Evolutionary conservation across 305 asterid genomes (phyloP), one percentile per base, ranked within the genome.

Genomic region (Fraxinus sp.): DNA sequence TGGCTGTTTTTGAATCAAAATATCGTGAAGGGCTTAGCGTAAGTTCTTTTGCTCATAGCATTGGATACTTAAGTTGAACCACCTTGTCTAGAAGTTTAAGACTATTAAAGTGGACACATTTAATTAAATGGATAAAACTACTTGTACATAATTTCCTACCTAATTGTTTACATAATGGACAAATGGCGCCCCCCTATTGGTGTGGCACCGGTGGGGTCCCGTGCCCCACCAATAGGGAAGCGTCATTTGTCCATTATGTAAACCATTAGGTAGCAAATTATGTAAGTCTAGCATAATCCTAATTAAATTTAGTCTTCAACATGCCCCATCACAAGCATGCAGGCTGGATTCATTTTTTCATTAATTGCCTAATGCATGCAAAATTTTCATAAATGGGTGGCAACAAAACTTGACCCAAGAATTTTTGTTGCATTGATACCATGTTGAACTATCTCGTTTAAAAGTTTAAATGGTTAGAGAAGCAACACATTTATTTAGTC

Each of bases 1-100:
- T 94, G 97, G 86, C 97, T 13, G 86, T 96, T 16, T 94, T 96
- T 83, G 99, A 96, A 86, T 92, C 98, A 1, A 90, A 92, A 85
- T 96, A 96, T 83, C 93, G 87, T 26, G 98, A 96, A 86, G 95
- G 95, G 83, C 86, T 94, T 28, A 92, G 85, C 74, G 98, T 96
- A 86, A 89, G 98, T 91, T 86, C 68, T 20, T 76, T 10, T 77
- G 66, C 39, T 59, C 68, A 22, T 72, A 52, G 37, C 77, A 55
- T 68, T 68, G 37, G 46, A 62, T 62, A 62, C 5, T 59, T 18
- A 0, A 55, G 10, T 9, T 62, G 72, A 62, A 3, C 14, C 33
- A 22, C 33, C 16, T 18, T 7, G 3, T 62, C 72, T 62, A 18
- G 33, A 62, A 62, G 14, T 0, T 20, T 24, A 8, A 62, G 33